Evolutionary conservation across 2,329 filamentous ascomycete genomes (phyloP).

Genomic region (Colletotrichum godetiae): DNA sequence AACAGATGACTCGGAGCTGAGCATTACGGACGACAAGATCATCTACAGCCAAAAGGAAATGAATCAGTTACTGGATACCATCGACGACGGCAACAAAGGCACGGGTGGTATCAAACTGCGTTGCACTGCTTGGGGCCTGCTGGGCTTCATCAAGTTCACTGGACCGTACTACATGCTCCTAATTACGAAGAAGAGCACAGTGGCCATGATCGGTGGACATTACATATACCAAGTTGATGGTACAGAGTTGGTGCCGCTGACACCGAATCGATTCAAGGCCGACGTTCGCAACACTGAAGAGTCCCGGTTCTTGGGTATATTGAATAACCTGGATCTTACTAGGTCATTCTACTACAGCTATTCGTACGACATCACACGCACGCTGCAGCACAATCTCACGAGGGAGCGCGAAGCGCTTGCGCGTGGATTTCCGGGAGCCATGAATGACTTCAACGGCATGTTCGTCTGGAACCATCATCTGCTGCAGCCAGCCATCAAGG

Average conservation of each 20-base stretch:
- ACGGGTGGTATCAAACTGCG: conserved; percentile 91
- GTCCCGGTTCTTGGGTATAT: conserved; percentile 85
- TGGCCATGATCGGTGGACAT: conserved; percentile 95
- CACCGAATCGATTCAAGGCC: conserved; percentile 79
- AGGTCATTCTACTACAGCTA: conserved; percentile 98
- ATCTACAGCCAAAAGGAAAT: conserved; percentile 94
- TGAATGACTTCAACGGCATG: conserved; percentile 86
- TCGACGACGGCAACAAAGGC: conserved; percentile 93
- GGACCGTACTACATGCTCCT: conserved; percentile 97
- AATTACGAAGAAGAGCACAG: conserved; percentile 94
- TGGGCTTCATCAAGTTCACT: conserved; percentile 97
- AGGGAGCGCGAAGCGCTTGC: conserved; percentile 79
- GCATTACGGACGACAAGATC: conserved; percentile 92
- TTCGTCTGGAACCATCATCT: conserved; percentile 98
- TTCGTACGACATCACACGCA: conserved; percentile 94
- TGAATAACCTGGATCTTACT: conserved; percentile 91
- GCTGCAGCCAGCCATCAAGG: conserved; percentile 76
- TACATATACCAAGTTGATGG: conserved; percentile 96
- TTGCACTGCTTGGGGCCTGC: conserved; percentile 90
- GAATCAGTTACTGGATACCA: conserved; percentile 90
- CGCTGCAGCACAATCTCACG: conserved; percentile 91
- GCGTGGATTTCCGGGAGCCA: conserved; percentile 65
- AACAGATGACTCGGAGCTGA: conserved; percentile 77
- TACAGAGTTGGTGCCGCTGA: conserved; percentile 90
- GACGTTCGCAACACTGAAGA: conserved; percentile 88